Evolutionary conservation across 345 rosid genomes (phyloP), one percentile per base, ranked within the genome.

Genomic region (Linum trigynum): DNA sequence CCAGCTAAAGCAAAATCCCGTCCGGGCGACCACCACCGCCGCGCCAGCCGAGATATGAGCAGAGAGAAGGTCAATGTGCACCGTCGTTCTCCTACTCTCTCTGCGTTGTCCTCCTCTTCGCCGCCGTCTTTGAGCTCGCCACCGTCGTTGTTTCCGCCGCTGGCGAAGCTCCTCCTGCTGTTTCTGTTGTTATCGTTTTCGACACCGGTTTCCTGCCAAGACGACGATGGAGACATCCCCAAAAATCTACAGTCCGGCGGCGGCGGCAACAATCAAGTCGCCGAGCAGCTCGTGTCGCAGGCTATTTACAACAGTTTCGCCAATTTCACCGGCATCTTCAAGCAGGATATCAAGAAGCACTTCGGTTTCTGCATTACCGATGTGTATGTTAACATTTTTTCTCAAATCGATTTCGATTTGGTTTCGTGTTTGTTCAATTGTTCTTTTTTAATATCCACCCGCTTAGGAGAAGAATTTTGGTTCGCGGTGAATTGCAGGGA

Each of bases 331-430:
- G 50, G 74, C 61, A 63, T 80, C 40, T 84, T 90, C 80, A 83
- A 84, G 43, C 76, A 55, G 51, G 96, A 92, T 15, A 77, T 94
- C 51, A 43, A 68, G 53, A 71, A 84, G 68, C 63, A 90, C 38
- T 83, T 86, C 42, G 91, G 83, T 39, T 90, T 94, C 82, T 94
- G 99, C 90, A 84, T 94, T 43, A 77, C 83, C 60, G 87, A 94
- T 85, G 80, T 81, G 99, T 94, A 71, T 68, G 90, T 83, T 23
- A 23, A 23, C 32, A 71, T 63, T 48, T 14, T 11, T 8, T 61
- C 12, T 3, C 2, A 38, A 61, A 39, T 39, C 37, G 39, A 38
- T 35, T 59, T 59, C 11, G 32, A 23, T 23, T 23, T 23, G 32
- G 32, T 23, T 39, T 9, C 38, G 7, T 5, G 23, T 59, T 35